Base-by-base conservation (phyloP, 2,329 filamentous ascomycete species). In the Phaeosphaeria sp. region DNA sequence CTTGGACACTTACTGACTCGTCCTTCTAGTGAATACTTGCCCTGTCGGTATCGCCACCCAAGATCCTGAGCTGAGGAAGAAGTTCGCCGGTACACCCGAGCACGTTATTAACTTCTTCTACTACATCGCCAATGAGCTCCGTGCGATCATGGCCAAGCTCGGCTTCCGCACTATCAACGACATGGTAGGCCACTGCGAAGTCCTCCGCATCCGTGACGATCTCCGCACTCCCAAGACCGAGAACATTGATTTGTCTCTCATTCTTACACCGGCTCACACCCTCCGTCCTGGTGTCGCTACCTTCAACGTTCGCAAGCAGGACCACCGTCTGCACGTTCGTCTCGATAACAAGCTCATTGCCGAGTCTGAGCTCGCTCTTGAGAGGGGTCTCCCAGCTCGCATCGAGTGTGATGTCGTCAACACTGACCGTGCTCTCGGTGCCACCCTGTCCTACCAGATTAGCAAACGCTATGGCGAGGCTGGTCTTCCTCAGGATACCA, bases 71-170 rank as follows among this genome's bases (percentile, higher is more conserved):
- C 85, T 98, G 2, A 88, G 94, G 59, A 91, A 93, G 84, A 98
- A 97, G 81, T 97, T 98, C 79, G 84, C 89, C 67, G 94, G 94
- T 61, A 93, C 92, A 1, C 93, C 94, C 11, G 94, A 98, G 81
- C 92, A 97, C 69, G 93, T 97, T 56, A 97, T 98, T 79, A 98
- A 97, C 85, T 97, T 97, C 84, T 97, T 97, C 82, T 98, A 97
- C 82, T 98, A 97, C 73, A 86, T 98, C 51, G 91, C 94, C 67
- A 98, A 98, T 74, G 94, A 98, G 82, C 87, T 98, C 57, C 90
- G 94, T 74, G 92, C 93, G 36, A 96, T 98, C 79, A 97, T 98
- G 94, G 93, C 94, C 50, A 92, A 91, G 80, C 88, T 97, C 70
- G 94, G 94, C 66, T 92, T 96, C 87, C 89, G 94, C 65, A 96